Evolutionary conservation across 2,329 filamentous ascomycete species (phyloP).

Genomic region (Paraphaeosphaeria minitans): DNA sequence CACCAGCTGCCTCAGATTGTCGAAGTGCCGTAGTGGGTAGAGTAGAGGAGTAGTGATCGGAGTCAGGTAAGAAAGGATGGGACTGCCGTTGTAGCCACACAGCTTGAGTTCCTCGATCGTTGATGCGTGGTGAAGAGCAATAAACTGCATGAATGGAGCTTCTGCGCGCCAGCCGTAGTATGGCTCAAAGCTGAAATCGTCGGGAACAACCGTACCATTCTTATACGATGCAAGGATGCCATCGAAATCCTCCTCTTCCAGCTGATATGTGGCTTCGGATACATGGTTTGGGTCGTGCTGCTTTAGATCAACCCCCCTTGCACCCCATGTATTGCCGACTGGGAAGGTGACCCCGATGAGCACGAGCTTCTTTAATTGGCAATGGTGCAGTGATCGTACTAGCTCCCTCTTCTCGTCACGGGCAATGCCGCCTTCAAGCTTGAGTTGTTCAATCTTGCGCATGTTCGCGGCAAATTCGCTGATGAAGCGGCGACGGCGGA

Average conservation of each 20-base stretch:
- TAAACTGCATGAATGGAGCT: slow-evolving; percentile 49
- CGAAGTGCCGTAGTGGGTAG: slow-evolving; percentile 48
- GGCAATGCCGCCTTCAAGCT: slow-evolving; percentile 55
- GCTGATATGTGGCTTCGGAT: slow-evolving; percentile 25
- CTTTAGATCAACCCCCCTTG: slow-evolving; percentile 39
- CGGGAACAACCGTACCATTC: slow-evolving; percentile 22
- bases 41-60: slow-evolving; percentile 48
- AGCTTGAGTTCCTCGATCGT: slow-evolving; percentile 54
- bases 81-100: slow-evolving; percentile 53
- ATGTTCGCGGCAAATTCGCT: slow-evolving; percentile 50
- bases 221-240: slow-evolving; percentile 32
- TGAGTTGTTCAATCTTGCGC: slow-evolving; percentile 50
- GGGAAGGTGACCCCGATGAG: slow-evolving; percentile 53
- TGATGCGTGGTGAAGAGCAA: slow-evolving; percentile 48
- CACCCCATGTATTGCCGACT: slow-evolving; percentile 54
- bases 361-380: slow-evolving; percentile 51
- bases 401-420: slow-evolving; percentile 55
- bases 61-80: slow-evolving; percentile 47
- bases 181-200: slow-evolving; percentile 41
- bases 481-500: slow-evolving; percentile 48
- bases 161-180: slow-evolving; percentile 49
- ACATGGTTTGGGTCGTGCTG: slow-evolving; percentile 33
- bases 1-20: slow-evolving; percentile 49
- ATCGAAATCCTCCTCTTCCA: slow-evolving; percentile 38
- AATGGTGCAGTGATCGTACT: slow-evolving; percentile 49